Evolutionary conservation across 768 basidiomycete species (phyloP).

Genomic region (Astraeus odoratus): DNA sequence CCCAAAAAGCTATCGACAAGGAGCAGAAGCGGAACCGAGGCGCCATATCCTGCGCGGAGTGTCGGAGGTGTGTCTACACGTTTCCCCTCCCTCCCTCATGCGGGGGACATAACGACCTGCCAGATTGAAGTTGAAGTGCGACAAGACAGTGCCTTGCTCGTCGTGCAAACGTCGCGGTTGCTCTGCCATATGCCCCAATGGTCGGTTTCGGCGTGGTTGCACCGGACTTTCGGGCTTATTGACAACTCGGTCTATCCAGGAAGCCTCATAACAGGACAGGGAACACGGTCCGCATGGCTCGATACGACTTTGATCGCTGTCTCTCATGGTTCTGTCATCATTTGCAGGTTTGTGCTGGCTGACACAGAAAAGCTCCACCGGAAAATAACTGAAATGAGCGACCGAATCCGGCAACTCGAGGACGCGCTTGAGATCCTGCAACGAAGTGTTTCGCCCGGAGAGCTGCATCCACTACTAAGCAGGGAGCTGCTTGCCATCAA

Average conservation of each 20-base stretch:
- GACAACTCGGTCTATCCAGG: constrained; percentile 21
- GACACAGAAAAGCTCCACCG: constrained; percentile 64
- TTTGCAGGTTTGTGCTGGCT: constrained; percentile 56
- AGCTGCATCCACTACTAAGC: constrained; percentile 52
- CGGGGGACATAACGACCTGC: not conserved
- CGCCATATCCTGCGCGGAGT: constrained; percentile 51
- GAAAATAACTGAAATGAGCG: constrained; percentile 62
- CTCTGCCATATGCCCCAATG: constrained; percentile 73
- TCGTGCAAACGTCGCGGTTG: constrained; percentile 70
- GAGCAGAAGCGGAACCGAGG: constrained; percentile 60
- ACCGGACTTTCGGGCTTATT: not conserved
- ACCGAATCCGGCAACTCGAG: constrained; percentile 66
- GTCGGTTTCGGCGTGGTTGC: constrained; percentile 7
- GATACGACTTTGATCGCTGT: not conserved
- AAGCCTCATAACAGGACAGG: constrained; percentile 69
- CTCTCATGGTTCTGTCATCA: not conserved
- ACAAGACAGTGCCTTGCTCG: constrained; percentile 55
- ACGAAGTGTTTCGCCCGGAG: constrained; percentile 34
- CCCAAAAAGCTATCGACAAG: constrained; percentile 52
- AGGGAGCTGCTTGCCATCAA: constrained; percentile 60
- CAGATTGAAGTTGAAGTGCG: constrained; percentile 67
- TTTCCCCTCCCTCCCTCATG: not conserved
- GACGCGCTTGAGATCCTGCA: constrained; percentile 58
- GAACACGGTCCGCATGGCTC: constrained; percentile 49
- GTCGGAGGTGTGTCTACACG: constrained; percentile 41